Conservation (phyloP, 192 early-diverging fungal species). For the Piromyces finnis region DNA sequence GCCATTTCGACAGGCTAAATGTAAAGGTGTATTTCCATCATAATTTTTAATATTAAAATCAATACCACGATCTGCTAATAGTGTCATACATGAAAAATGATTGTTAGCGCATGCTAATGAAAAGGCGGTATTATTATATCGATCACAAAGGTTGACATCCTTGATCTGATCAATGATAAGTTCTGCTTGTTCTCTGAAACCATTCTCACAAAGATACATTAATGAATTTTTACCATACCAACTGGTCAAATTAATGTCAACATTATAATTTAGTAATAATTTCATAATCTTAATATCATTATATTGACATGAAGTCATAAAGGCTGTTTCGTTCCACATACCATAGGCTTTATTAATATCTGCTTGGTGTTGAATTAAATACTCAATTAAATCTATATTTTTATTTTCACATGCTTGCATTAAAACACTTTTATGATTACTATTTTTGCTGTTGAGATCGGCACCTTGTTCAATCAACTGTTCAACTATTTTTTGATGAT, state of each 20-base stretch:
- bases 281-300: not conserved
- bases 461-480: not conserved
- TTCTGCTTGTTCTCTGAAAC: not conserved
- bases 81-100: not conserved
- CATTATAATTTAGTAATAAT: not conserved
- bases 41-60: not conserved
- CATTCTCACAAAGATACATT: not conserved
- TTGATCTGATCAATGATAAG: not conserved
- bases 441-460: not conserved
- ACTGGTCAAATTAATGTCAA: not conserved
- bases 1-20: not conserved
- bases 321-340: not conserved
- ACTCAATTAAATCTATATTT: not conserved
- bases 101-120: not conserved
- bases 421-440: not conserved
- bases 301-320: not conserved
- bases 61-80: not conserved
- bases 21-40: not conserved
- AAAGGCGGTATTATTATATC: not conserved
- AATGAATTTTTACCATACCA: not conserved
- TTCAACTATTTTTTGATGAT: not conserved
- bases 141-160: not conserved
- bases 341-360: not conserved
- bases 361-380: not conserved
- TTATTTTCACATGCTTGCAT: not conserved